Percentiles rank a stretch among this genome's conserved stretches.
Evolutionary conservation across 2,329 filamentous ascomycete genomes (phyloP).

Genomic region (Cercospora nicotianae): DNA sequence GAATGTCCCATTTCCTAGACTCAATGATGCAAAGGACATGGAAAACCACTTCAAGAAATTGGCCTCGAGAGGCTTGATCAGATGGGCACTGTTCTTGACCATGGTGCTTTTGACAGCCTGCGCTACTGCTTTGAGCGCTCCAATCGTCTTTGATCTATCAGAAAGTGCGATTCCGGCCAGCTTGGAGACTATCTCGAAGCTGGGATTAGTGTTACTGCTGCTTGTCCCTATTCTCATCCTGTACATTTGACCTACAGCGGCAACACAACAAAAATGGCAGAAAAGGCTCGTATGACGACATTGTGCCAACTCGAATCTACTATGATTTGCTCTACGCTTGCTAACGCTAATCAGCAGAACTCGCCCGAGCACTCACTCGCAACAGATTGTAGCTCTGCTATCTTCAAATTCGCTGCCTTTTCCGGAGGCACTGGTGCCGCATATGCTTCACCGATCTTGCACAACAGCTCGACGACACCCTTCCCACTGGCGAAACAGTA

Average conservation of each 20-base stretch:
- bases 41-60: constrained; percentile 12
- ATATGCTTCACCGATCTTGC: constrained; percentile 34
- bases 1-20: constrained; percentile 26
- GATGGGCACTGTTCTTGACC: constrained; percentile 10
- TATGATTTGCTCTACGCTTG: not conserved
- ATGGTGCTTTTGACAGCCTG: not conserved
- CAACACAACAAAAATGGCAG: not conserved
- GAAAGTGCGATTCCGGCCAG: not conserved
- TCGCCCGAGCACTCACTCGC: not conserved
- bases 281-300: not conserved
- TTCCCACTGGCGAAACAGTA: constrained; percentile 53
- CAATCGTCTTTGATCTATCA: not conserved
- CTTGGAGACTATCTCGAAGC: not conserved
- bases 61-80: constrained; percentile 10
- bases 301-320: not conserved
- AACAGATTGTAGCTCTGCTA: not conserved
- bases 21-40: constrained; percentile 19
- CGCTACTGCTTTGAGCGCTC: not conserved
- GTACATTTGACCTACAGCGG: not conserved
- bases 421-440: constrained; percentile 29
- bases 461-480: constrained; percentile 50
- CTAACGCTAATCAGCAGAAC: not conserved
- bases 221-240: not conserved
- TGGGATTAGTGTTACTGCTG: not conserved
- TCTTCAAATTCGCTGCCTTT: constrained; percentile 12